Evolutionary conservation across 352 stramenopile genomes (phyloP).

Genomic region (Pythium folliculosum): DNA sequence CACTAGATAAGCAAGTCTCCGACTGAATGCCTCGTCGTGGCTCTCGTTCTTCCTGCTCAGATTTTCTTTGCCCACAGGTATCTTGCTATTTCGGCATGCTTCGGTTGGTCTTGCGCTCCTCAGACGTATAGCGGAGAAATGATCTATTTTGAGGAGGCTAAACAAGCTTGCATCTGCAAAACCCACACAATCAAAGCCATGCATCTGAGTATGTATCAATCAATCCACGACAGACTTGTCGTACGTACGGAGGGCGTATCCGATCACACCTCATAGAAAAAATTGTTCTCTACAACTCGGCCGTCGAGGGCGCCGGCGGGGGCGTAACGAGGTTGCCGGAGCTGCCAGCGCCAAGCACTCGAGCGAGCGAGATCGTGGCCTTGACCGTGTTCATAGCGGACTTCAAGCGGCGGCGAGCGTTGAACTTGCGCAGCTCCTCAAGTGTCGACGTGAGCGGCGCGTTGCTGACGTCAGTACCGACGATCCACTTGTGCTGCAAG

Average conservation of each 20-base stretch:
- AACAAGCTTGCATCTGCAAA: not conserved
- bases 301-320: slow-evolving; percentile 25
- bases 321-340: slow-evolving; percentile 33
- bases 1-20: not conserved
- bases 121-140: not conserved
- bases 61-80: not conserved
- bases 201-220: slow-evolving; percentile 3
- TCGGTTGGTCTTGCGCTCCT: not conserved
- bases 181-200: not conserved
- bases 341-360: slow-evolving; percentile 45
- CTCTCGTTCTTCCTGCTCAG: not conserved
- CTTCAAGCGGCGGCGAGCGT: slow-evolving; percentile 94
- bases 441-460: slow-evolving; percentile 87
- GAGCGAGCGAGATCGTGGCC: slow-evolving; percentile 77
- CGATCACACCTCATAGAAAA: not conserved
- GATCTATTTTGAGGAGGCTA: no score
- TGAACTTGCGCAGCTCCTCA: slow-evolving; percentile 91
- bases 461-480: slow-evolving; percentile 56
- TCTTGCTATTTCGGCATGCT: not conserved
- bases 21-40: not conserved
- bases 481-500: slow-evolving; percentile 90
- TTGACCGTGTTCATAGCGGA: slow-evolving; percentile 91
- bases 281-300: slow-evolving; percentile 9
- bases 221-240: not conserved
- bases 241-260: slow-evolving; percentile 5